These are phyloP conservation scores for Yarrowia sp. DNA, from an alignment of 805 yeast species.

Conservation along the genomic window DNA sequence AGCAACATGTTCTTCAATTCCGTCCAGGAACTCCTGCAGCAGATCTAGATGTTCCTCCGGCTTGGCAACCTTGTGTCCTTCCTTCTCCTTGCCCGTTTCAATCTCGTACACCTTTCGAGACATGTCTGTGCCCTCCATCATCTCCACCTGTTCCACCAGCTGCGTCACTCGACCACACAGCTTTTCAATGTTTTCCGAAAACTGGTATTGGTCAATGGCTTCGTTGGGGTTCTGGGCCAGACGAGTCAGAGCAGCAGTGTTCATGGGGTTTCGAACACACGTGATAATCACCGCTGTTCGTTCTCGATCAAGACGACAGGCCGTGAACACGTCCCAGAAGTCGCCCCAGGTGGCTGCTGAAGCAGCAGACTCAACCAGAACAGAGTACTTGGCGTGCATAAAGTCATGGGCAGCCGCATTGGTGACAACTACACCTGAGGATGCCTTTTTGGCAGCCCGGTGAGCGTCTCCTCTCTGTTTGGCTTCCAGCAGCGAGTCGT, in stretches of 20 bases:
- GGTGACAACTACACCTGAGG: neutral
- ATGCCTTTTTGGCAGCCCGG: neutral
- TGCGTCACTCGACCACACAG: neutral
- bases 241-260: neutral
- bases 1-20: neutral
- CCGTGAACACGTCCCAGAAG: slow-evolving; percentile 19
- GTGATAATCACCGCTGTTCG: neutral
- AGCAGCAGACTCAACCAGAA: neutral
- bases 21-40: neutral
- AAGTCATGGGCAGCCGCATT: neutral
- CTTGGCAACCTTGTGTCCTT: neutral
- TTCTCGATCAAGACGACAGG: slow-evolving; percentile 21
- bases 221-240: slow-evolving; percentile 4
- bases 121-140: neutral
- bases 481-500: neutral
- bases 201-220: slow-evolving; percentile 18
- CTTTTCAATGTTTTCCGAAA: slow-evolving; percentile 14
- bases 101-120: neutral
- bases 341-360: neutral
- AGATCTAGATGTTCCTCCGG: neutral
- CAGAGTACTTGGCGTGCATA: slow-evolving; percentile 5
- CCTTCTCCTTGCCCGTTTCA: neutral
- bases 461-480: neutral
- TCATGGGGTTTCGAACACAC: neutral
- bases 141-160: slow-evolving; percentile 10